A percentile compares a stretch with the other conserved stretches of the same genome.
These are phyloP conservation scores for Metschnikowia baotianmanensis DNA, from an alignment of 805 yeast species.

Conservation along the genomic window DNA sequence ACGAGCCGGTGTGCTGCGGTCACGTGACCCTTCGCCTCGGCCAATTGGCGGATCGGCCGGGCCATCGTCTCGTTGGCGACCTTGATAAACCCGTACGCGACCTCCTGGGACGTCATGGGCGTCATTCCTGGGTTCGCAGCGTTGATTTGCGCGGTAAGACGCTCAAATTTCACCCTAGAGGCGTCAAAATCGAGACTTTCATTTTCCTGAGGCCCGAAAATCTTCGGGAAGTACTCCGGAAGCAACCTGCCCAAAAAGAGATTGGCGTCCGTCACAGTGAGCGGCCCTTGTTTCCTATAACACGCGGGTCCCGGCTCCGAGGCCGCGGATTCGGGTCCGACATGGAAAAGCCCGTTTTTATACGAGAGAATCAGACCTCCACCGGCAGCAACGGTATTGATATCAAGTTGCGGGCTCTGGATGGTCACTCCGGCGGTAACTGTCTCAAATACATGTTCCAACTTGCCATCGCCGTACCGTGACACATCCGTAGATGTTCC, in stretches of 20 bases:
- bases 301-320: conserved; percentile 24
- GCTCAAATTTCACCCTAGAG: conserved; percentile 12
- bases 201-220: conserved; percentile 19
- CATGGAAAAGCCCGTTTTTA: conserved; percentile 21
- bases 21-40: conserved; percentile 21
- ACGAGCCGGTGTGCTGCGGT: conserved; percentile 18
- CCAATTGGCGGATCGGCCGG: conserved; percentile 20
- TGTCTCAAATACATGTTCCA: conserved; percentile 44
- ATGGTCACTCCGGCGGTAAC: conserved; percentile 44
- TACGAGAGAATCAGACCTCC: conserved; percentile 37
- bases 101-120: conserved; percentile 19
- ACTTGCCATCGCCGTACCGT: conserved; percentile 35
- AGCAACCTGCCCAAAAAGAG: conserved; percentile 19
- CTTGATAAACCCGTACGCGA: conserved; percentile 19
- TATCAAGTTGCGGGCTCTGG: conserved; percentile 45
- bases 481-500: conserved; percentile 49
- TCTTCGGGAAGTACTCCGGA: conserved; percentile 20
- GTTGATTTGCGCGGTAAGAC: conserved; percentile 16
- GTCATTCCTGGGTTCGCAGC: conserved; percentile 11
- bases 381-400: conserved; percentile 48
- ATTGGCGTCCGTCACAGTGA: conserved; percentile 23
- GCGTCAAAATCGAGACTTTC: conserved; percentile 17
- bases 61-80: conserved; percentile 23
- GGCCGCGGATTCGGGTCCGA: conserved; percentile 22
- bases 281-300: conserved; percentile 22